A percentile compares a stretch with the other conserved stretches of the same genome.
Evolutionary conservation across 2,329 filamentous ascomycete genomes (phyloP).

Genomic region (Talaromyces islandicus): DNA sequence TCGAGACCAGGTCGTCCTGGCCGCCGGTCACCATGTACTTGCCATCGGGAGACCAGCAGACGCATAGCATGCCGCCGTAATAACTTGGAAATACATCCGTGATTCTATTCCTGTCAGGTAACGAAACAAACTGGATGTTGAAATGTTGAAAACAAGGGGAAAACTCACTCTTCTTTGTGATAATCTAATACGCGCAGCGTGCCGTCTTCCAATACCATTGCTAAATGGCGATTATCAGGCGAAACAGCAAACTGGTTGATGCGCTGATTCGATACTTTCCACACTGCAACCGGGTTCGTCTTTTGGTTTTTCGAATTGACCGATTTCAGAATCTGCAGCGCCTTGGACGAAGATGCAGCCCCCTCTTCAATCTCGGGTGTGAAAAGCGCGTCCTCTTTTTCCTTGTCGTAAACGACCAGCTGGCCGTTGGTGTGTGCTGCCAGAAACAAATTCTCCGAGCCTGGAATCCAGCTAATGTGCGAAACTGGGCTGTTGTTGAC

Average conservation of each 20-base stretch:
- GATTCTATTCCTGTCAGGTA: slow-evolving; percentile 50
- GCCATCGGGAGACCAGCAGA: slow-evolving; percentile 96
- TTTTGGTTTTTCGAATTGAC: slow-evolving; percentile 93
- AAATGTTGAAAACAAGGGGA: background rate
- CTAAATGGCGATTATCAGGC: slow-evolving; percentile 78
- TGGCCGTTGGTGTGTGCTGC: slow-evolving; percentile 89
- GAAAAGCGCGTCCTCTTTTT: slow-evolving; percentile 83
- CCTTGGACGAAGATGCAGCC: slow-evolving; percentile 19
- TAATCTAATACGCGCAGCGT: slow-evolving; percentile 87
- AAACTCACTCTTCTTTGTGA: slow-evolving; percentile 69
- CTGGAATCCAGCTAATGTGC: slow-evolving; percentile 87
- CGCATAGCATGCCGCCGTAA: slow-evolving; percentile 86
- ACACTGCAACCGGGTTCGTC: slow-evolving; percentile 82
- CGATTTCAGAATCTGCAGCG: slow-evolving; percentile 75
- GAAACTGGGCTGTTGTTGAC: slow-evolving; percentile 83
- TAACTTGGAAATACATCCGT: slow-evolving; percentile 83
- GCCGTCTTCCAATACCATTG: slow-evolving; percentile 87
- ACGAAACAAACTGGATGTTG: background rate
- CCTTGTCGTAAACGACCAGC: slow-evolving; percentile 92
- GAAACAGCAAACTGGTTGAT: slow-evolving; percentile 92
- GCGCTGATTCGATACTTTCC: slow-evolving; percentile 85
- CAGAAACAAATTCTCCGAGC: slow-evolving; percentile 87
- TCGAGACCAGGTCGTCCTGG: slow-evolving; percentile 91
- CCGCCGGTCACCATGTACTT: slow-evolving; percentile 94
- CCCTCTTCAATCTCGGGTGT: slow-evolving; percentile 53